Conservation (phyloP, 1,284 basidiomycete genomes). For the Malassezia caprae region DNA sequence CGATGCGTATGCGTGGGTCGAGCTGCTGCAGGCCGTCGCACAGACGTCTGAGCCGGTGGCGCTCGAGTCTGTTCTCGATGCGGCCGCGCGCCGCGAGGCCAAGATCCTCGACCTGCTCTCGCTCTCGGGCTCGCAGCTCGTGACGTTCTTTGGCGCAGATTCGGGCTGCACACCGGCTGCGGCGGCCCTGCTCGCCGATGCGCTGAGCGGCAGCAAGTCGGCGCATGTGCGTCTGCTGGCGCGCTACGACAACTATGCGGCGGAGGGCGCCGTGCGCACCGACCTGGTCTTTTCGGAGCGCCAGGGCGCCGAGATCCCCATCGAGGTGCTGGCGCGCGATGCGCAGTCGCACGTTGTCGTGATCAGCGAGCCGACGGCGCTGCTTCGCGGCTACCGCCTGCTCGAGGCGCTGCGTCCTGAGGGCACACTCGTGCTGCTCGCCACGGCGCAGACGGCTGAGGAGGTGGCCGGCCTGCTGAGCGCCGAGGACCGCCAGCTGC, state of each 20-base stretch:
- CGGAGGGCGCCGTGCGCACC: constrained; percentile 35
- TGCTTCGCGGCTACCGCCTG: constrained; percentile 36
- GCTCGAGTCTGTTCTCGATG: constrained; percentile 23
- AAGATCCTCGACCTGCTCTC: constrained; percentile 22
- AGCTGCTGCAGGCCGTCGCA: constrained; percentile 26
- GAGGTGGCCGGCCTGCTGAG: constrained; percentile 39
- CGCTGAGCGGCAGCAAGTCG: constrained; percentile 27
- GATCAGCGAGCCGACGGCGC: constrained; percentile 30
- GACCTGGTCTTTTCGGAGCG: constrained; percentile 35
- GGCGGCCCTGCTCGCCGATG: constrained; percentile 30
- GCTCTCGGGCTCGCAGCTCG: constrained; percentile 27
- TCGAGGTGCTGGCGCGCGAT: constrained; percentile 31
- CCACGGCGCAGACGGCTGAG: constrained; percentile 34
- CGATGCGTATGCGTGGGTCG: constrained; percentile 25
- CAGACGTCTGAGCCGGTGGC: constrained; percentile 19
- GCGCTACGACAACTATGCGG: constrained; percentile 45
- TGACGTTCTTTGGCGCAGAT: constrained; percentile 42
- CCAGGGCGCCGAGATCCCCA: constrained; percentile 27
- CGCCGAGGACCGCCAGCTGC: constrained; percentile 35
- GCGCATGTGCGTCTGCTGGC: constrained; percentile 33
- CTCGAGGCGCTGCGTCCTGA: constrained; percentile 35
- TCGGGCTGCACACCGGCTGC: constrained; percentile 29
- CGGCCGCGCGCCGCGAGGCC: constrained; percentile 14
- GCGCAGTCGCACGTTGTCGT: constrained; percentile 32
- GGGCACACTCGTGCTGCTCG: constrained; percentile 42